Evolutionary conservation across 2,329 filamentous ascomycete genomes (phyloP).

Genomic region (Cladobotryum protrusum): DNA sequence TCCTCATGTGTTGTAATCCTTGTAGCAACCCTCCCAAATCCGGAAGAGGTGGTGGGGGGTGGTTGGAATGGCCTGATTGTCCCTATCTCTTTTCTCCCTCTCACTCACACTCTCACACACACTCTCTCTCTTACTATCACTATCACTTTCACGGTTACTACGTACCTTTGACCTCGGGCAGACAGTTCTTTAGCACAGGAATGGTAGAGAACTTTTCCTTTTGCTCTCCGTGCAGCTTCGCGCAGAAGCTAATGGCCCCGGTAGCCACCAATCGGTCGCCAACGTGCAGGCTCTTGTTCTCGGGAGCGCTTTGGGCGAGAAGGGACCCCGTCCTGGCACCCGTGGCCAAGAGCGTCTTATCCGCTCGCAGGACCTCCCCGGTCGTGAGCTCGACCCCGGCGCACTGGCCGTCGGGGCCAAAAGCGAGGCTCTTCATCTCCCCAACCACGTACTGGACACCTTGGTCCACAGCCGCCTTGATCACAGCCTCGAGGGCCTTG

Average conservation of each 20-base stretch:
- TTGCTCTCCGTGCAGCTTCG: slow-evolving; percentile 36
- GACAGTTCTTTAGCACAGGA: slow-evolving; percentile 47
- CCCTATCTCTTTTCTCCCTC: no score
- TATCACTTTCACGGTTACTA: no score
- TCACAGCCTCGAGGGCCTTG: slow-evolving; percentile 48
- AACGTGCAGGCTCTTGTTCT: slow-evolving; percentile 44
- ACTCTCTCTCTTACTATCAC: no score
- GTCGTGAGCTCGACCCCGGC: slow-evolving; percentile 43
- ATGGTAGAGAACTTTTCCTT: slow-evolving; percentile 41
- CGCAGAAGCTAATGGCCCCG: slow-evolving; percentile 41
- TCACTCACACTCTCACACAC: no score
- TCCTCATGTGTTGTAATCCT: no score
- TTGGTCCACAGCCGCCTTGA: slow-evolving; percentile 42
- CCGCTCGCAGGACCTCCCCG: slow-evolving; percentile 42
- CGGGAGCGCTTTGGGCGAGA: slow-evolving; percentile 44
- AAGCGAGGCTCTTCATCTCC: slow-evolving; percentile 39
- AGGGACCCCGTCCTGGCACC: slow-evolving; percentile 52
- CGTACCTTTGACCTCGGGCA: slow-evolving; percentile 36
- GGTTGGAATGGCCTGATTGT: neutral
- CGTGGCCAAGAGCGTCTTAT: slow-evolving; percentile 48
- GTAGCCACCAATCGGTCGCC: slow-evolving; percentile 50
- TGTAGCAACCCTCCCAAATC: neutral
- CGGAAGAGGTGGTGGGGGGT: neutral
- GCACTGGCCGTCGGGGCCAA: slow-evolving; percentile 41
- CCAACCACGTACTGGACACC: slow-evolving; percentile 52